Conservation (phyloP, 2,329 filamentous ascomycete species). For the Colletotrichum camelliae region DNA sequence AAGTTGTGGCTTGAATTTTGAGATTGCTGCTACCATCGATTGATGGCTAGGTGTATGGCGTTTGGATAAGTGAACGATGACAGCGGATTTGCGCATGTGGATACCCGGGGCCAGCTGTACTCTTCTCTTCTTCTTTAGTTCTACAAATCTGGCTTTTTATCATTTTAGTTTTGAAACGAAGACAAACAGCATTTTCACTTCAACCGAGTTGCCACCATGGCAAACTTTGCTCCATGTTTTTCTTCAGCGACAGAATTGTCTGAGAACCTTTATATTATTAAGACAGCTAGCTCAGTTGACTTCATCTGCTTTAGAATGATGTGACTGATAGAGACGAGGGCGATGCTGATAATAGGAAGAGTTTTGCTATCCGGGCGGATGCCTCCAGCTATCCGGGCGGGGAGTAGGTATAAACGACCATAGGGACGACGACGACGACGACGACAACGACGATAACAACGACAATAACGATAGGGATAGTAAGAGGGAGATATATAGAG, state of each 20-base stretch:
- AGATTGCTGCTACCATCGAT: background rate
- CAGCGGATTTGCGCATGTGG: background rate
- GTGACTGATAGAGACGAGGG: too few species aligned
- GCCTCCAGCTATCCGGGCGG: too few species aligned
- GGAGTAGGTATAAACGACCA: too few species aligned
- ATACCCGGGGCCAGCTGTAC: background rate
- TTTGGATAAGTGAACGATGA: background rate
- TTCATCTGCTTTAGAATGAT: too few species aligned
- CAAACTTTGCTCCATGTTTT: background rate
- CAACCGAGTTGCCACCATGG: background rate
- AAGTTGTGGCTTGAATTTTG: background rate
- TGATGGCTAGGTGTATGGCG: background rate
- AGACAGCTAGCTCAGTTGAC: too few species aligned
- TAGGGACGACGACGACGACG: too few species aligned
- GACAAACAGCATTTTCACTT: background rate
- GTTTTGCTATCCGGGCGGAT: too few species aligned
- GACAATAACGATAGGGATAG: too few species aligned
- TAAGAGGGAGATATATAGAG: too few species aligned
- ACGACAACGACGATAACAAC: too few species aligned
- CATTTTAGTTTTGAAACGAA: background rate
- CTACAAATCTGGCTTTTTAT: background rate
- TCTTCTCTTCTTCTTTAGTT: background rate
- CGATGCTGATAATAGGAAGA: too few species aligned
- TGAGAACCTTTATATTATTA: too few species aligned
- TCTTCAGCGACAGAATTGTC: background rate